These are phyloP conservation scores for Hygrocybe punicea DNA, from an alignment of 768 basidiomycete genomes.

Conservation along the genomic window DNA sequence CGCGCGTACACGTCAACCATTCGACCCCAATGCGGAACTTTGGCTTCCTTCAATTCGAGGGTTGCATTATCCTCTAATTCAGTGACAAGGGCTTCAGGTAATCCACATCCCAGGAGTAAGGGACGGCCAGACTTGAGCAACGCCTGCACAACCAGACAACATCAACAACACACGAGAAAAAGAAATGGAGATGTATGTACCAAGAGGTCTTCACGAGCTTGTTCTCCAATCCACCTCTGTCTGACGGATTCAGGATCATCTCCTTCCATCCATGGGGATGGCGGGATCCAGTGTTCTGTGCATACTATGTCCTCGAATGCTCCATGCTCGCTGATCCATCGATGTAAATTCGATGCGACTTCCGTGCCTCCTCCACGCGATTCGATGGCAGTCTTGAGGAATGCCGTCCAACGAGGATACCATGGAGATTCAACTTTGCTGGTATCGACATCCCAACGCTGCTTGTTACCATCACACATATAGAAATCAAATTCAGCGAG, in stretches of 20 bases:
- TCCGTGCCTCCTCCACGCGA: conserved; percentile 54
- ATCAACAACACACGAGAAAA: no score
- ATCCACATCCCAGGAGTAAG: conserved; percentile 60
- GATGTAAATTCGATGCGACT: conserved; percentile 53
- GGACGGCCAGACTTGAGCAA: conserved; percentile 69
- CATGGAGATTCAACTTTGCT: conserved; percentile 46
- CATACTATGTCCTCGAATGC: conserved; percentile 58
- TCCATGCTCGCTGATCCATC: conserved; percentile 53
- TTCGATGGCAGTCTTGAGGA: conserved; percentile 49
- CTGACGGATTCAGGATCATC: conserved; percentile 24
- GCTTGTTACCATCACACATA: conserved; percentile 52
- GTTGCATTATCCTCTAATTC: conserved; percentile 50
- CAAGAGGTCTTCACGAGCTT: conserved; percentile 57
- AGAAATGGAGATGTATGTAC: conserved; percentile 29
- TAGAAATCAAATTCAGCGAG: conserved; percentile 67
- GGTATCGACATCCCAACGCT: conserved; percentile 36
- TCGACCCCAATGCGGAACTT: background rate
- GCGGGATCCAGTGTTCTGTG: conserved; percentile 60
- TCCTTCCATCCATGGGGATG: conserved; percentile 50
- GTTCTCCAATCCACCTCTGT: conserved; percentile 37
- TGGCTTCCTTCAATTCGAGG: conserved; percentile 51
- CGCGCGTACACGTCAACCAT: background rate
- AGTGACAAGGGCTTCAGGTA: conserved; percentile 52
- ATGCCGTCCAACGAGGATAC: conserved; percentile 60
- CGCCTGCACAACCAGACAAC: conserved; percentile 37